Percentiles rank a stretch among this genome's conserved stretches.
These are phyloP conservation scores for Leccinum olivaceoglutinosum DNA, from an alignment of 1,284 basidiomycete species.

Conservation along the genomic window DNA sequence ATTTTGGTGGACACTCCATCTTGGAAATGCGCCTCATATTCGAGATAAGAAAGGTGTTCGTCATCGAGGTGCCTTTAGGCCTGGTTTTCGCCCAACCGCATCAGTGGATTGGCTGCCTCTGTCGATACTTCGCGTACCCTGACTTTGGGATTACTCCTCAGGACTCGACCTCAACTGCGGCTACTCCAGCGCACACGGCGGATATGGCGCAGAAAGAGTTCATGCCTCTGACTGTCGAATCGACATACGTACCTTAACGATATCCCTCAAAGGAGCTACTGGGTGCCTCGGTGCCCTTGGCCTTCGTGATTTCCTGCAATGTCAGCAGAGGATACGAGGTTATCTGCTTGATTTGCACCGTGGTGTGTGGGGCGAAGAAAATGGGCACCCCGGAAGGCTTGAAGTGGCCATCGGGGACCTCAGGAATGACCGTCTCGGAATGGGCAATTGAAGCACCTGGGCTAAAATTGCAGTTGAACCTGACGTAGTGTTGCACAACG, in stretches of 20 bases:
- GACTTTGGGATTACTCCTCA: conserved; percentile 73
- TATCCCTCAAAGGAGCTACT: conserved; percentile 96
- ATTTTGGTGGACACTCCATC: conserved; percentile 98
- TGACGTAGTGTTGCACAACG: conserved; percentile 91
- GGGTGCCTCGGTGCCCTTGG: conserved; percentile 97
- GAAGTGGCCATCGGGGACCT: conserved; percentile 91
- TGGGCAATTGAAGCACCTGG: conserved; percentile 62
- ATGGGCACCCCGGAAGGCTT: conserved; percentile 71
- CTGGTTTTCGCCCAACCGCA: conserved; percentile 88
- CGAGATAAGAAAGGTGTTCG: conserved; percentile 91
- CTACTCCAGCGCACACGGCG: conserved; percentile 12
- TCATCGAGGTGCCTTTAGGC: conserved; percentile 88
- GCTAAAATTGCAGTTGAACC: conserved; percentile 64
- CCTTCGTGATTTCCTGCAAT: conserved; percentile 73
- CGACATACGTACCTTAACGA: conserved; percentile 53
- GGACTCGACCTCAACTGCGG: conserved; percentile 26
- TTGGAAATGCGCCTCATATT: conserved; percentile 96
- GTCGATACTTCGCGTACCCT: conserved; percentile 72
- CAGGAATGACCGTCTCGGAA: conserved; percentile 70
- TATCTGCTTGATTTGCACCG: conserved; percentile 87
- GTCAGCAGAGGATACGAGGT: conserved; percentile 65
- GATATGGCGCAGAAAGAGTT: conserved; percentile 19
- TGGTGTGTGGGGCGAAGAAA: conserved; percentile 83
- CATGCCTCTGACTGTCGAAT: conserved; percentile 43
- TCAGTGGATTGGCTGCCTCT: conserved; percentile 74